Conservation (phyloP, 257 asterid species). For the Euphrasia confusa region DNA sequence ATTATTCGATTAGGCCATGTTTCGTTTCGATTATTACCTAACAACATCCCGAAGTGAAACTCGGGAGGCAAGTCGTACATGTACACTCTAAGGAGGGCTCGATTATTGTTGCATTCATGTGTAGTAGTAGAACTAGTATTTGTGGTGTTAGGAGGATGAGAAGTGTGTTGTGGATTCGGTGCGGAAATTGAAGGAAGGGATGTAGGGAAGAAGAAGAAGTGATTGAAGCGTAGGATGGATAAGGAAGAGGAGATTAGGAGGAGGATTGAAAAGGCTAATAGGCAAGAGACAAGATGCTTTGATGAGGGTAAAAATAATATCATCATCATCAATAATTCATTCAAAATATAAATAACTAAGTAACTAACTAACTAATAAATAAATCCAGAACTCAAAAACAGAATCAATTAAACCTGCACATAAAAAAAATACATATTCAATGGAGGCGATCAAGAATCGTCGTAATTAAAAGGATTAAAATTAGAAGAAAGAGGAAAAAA, state of each 20-base stretch:
- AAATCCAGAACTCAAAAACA: constrained; percentile 20
- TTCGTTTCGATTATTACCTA: constrained; percentile 40
- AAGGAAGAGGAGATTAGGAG: constrained; percentile 51
- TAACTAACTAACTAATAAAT: not conserved
- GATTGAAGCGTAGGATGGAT: constrained; percentile 42
- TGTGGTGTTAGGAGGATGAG: constrained; percentile 19
- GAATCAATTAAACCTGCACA: constrained; percentile 20
- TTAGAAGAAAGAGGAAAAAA: not conserved
- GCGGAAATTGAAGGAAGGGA: constrained; percentile 29
- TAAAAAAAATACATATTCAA: not conserved
- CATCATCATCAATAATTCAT: constrained; percentile 27
- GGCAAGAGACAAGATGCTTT: constrained; percentile 50
- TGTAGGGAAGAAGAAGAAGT: constrained; percentile 30
- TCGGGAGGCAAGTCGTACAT: constrained; percentile 75
- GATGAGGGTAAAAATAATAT: constrained; percentile 38
- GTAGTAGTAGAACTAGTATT: not conserved
- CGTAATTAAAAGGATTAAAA: not conserved
- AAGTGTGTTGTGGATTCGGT: constrained; percentile 4
- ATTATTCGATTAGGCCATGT: constrained; percentile 55
- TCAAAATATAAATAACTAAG: too few relatives aligned
- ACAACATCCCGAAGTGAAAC: constrained; percentile 71
- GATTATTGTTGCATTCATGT: constrained; percentile 33
- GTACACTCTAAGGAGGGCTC: constrained; percentile 54
- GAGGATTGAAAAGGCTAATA: constrained; percentile 47
- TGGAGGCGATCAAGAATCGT: constrained; percentile 29